phyloP scores from a whole-genome alignment of 495 filamentous ascomycete genomes.

The Stereocaulon alpinum region DNA sequence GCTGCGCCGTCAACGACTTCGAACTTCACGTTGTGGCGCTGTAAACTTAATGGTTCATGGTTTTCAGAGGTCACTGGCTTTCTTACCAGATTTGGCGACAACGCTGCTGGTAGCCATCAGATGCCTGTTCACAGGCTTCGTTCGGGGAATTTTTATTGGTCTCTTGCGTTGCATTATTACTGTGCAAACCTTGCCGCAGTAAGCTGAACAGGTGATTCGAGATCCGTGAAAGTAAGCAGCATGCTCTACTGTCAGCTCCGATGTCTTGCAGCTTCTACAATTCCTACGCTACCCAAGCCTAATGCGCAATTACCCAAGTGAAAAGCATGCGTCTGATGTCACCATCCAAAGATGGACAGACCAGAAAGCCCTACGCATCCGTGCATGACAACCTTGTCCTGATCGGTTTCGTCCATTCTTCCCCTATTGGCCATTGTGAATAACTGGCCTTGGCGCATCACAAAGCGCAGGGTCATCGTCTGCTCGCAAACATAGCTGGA shows the following conservation, averaged over 20 bases:
- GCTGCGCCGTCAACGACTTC: not conserved
- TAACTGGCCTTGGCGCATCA: not conserved
- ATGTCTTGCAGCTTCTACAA: conserved; percentile 9
- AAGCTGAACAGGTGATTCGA: conserved; percentile 2
- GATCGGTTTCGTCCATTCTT: not conserved
- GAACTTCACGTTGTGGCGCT: not conserved
- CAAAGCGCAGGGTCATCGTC: not conserved
- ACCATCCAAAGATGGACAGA: not conserved
- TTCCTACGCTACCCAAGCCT: not conserved
- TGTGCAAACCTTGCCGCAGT: not conserved
- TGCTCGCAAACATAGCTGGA: not conserved
- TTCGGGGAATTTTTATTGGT: not conserved
- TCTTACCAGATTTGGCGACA: too few relatives aligned
- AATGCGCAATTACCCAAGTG: not conserved
- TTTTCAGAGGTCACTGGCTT: not conserved
- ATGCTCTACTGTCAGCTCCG: conserved; percentile 7
- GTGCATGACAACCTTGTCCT: not conserved
- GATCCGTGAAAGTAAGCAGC: not conserved
- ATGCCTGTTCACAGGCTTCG: too few relatives aligned
- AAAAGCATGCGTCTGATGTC: not conserved
- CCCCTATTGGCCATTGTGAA: not conserved
- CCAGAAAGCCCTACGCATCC: not conserved
- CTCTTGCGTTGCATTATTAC: not conserved
- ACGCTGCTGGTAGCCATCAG: too few relatives aligned
- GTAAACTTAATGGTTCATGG: not conserved